Evolutionary conservation across 805 yeast species (phyloP).

Genomic region (Hanseniaspora lachancei): DNA sequence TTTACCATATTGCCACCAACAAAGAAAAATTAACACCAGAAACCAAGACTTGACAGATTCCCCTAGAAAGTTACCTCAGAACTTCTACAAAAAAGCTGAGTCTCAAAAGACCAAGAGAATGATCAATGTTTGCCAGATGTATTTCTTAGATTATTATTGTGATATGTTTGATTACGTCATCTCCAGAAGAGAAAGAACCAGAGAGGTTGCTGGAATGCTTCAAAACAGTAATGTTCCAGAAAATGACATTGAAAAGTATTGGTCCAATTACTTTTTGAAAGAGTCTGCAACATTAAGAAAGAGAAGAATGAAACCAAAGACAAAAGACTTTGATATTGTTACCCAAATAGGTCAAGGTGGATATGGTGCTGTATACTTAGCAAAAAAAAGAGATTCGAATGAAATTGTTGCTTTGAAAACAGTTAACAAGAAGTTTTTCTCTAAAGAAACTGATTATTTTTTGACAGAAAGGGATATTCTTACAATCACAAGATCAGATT

Average conservation of each 20-base stretch:
- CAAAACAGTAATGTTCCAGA: conserved; percentile 23
- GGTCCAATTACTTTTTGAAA: conserved; percentile 69
- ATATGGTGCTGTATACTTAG: conserved; percentile 95
- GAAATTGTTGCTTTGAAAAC: conserved; percentile 94
- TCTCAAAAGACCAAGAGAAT: conserved; percentile 68
- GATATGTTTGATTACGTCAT: conserved; percentile 90
- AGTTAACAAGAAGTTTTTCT: conserved; percentile 72
- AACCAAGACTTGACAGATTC: conserved; percentile 21
- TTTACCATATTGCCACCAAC: conserved; percentile 10
- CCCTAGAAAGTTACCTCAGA: conserved; percentile 30
- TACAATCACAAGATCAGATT: conserved; percentile 88
- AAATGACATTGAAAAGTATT: conserved; percentile 32
- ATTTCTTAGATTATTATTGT: conserved; percentile 87
- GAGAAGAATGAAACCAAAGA: conserved; percentile 80
- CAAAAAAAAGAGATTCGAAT: conserved; percentile 82
- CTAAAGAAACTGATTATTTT: conserved; percentile 92
- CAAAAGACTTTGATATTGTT: conserved; percentile 88
- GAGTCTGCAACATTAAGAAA: conserved; percentile 78
- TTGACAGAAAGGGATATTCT: conserved; percentile 91
- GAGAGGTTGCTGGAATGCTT: conserved; percentile 50
- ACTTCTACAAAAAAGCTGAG: conserved; percentile 46
- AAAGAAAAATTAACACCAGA: conserved; percentile 13
- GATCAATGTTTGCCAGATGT: conserved; percentile 86
- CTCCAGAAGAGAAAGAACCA: conserved; percentile 69
- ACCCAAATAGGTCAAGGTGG: conserved; percentile 99